phyloP scores from a whole-genome alignment of 805 yeast species.

The Kuraishia molischiana region DNA sequence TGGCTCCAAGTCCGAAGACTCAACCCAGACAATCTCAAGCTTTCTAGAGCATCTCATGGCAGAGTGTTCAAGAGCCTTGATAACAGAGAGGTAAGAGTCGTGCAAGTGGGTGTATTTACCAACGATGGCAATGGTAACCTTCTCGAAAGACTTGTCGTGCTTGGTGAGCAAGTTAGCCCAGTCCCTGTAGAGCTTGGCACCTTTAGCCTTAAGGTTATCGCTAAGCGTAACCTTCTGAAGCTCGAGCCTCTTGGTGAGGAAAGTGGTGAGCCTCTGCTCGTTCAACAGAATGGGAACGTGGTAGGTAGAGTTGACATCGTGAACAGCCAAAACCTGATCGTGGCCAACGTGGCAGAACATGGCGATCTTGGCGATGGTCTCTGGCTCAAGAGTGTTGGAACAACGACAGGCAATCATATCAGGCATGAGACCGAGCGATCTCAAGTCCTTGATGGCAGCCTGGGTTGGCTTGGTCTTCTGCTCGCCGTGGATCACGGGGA shows the following conservation, averaged over 20 bases:
- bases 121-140: conserved; percentile 89
- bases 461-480: conserved; percentile 99
- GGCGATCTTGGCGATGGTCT: conserved; percentile 91
- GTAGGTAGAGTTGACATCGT: conserved; percentile 93
- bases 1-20: conserved; percentile 81
- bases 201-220: conserved; percentile 46
- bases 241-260: conserved; percentile 57
- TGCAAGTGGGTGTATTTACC: conserved; percentile 96
- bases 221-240: conserved; percentile 39
- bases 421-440: conserved; percentile 90
- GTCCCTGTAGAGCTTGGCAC: conserved; percentile 56
- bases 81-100: conserved; percentile 91
- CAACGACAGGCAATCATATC: conserved; percentile 99
- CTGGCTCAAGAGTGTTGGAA: conserved; percentile 64
- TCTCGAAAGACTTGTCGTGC: conserved; percentile 76
- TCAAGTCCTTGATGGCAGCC: conserved; percentile 95
- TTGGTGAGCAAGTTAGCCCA: conserved; percentile 77
- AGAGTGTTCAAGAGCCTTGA: conserved; percentile 91
- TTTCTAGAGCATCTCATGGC: conserved; percentile 83
- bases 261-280: conserved; percentile 77
- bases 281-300: conserved; percentile 90
- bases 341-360: conserved; percentile 99
- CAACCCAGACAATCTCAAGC: conserved; percentile 92
- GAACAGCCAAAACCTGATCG: conserved; percentile 95
- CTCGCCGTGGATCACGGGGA: conserved; percentile 97